Conservation (phyloP, 2,329 filamentous ascomycete species). For the Aspergillus caelatus region DNA sequence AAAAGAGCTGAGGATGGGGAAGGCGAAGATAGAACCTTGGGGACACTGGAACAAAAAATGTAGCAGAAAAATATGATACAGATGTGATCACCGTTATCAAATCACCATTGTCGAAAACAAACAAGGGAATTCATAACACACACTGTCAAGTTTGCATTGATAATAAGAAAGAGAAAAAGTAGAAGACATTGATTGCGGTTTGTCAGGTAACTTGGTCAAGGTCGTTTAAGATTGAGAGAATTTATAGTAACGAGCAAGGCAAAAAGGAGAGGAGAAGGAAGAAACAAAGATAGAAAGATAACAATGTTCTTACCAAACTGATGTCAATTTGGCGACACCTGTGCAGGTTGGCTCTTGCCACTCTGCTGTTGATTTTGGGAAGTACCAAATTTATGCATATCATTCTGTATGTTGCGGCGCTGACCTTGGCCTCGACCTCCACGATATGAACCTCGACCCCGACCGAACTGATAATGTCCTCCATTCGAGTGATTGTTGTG, state of each 20-base stretch:
- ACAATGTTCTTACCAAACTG: neutral
- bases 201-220: neutral
- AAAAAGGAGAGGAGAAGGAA: neutral
- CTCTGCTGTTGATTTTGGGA: slow-evolving; percentile 31
- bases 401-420: slow-evolving; percentile 41
- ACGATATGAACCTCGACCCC: slow-evolving; percentile 46
- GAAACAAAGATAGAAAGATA: neutral
- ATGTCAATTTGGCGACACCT: slow-evolving; percentile 30
- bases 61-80: slow-evolving; percentile 7
- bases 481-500: slow-evolving; percentile 39
- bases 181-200: neutral
- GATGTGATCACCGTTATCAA: slow-evolving; percentile 6
- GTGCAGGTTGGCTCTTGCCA: slow-evolving; percentile 33
- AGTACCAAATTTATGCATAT: slow-evolving; percentile 31
- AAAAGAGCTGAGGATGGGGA: slow-evolving; percentile 1
- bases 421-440: slow-evolving; percentile 48
- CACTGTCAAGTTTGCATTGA: neutral
- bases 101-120: slow-evolving; percentile 6
- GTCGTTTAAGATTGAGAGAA: neutral
- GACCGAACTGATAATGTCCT: slow-evolving; percentile 40
- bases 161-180: neutral
- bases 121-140: neutral
- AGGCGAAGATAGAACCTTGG: neutral
- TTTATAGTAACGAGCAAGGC: neutral
- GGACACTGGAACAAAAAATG: neutral